Percentiles rank a stretch among this genome's conserved stretches.
phyloP scores from a whole-genome alignment of 2,329 filamentous ascomycete genomes.

The Stachybotrys chartarum region DNA sequence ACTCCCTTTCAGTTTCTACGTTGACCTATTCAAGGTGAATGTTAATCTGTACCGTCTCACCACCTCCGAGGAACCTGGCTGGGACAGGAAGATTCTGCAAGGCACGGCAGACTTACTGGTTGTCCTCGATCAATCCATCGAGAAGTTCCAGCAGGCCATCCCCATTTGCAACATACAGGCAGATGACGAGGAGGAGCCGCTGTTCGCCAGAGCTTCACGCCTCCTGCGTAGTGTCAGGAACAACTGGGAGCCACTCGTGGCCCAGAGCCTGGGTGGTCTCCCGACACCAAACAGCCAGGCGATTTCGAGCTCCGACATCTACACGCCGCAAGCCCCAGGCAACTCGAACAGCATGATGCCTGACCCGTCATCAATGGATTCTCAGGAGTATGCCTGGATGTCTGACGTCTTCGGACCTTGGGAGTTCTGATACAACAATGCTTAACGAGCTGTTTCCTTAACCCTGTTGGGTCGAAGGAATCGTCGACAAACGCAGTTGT shows the following conservation, averaged over 20 bases:
- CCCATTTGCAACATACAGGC: constrained; percentile 18
- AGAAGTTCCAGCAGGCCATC: constrained; percentile 20
- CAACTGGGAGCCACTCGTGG: constrained; percentile 27
- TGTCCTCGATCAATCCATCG: constrained; percentile 25
- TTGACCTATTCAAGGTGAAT: constrained; percentile 27
- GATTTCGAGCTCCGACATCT: constrained; percentile 4
- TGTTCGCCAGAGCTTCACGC: constrained; percentile 25
- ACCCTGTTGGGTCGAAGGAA: background rate
- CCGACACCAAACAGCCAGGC: constrained; percentile 20
- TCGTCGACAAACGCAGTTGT: background rate
- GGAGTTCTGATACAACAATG: constrained; percentile 17
- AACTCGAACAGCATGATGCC: constrained; percentile 6
- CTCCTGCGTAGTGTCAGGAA: constrained; percentile 25
- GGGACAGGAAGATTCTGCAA: constrained; percentile 30
- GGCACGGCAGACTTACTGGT: constrained; percentile 25
- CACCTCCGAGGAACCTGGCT: constrained; percentile 29
- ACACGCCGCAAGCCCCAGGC: constrained; percentile 2
- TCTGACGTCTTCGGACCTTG: constrained; percentile 29
- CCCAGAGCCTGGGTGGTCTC: constrained; percentile 18
- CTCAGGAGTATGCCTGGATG: constrained; percentile 29
- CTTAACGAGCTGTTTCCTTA: background rate
- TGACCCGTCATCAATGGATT: constrained; percentile 19
- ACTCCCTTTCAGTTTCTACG: constrained; percentile 24
- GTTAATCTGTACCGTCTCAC: constrained; percentile 31
- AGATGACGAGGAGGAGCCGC: constrained; percentile 18